phyloP scores from a whole-genome alignment of 495 filamentous ascomycete genomes.

The Penicillium coffeae region DNA sequence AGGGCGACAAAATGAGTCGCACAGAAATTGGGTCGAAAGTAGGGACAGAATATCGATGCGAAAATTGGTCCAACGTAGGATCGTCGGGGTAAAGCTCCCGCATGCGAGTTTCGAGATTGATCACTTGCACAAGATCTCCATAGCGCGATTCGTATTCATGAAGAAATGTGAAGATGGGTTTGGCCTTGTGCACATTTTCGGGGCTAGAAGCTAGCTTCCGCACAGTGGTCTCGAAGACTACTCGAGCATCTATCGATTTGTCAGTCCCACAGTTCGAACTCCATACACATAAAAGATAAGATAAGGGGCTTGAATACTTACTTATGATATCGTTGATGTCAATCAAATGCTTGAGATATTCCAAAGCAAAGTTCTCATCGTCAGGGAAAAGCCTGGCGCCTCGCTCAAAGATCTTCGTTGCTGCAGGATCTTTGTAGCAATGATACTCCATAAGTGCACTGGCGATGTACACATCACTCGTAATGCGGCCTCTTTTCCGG shows the following conservation, averaged over 20 bases:
- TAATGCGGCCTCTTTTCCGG: conserved; percentile 76
- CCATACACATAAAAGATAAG: not conserved
- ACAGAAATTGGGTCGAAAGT: conserved; percentile 72
- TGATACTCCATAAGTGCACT: conserved; percentile 89
- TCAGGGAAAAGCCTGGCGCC: conserved; percentile 89
- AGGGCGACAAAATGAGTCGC: conserved; percentile 77
- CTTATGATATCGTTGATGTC: conserved; percentile 88
- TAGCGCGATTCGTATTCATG: conserved; percentile 93
- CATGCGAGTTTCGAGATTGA: conserved; percentile 90
- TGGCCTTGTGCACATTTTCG: conserved; percentile 67
- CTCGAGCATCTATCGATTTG: conserved; percentile 70
- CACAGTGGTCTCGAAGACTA: conserved; percentile 90
- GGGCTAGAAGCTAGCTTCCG: conserved; percentile 69
- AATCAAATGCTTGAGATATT: conserved; percentile 92
- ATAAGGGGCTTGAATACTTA: conserved; percentile 44
- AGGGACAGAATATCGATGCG: conserved; percentile 64
- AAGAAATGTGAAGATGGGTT: conserved; percentile 81
- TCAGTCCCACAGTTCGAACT: not conserved
- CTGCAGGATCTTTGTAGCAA: conserved; percentile 89
- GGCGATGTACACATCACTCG: conserved; percentile 89
- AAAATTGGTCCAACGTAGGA: conserved; percentile 68
- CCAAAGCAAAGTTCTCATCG: conserved; percentile 84
- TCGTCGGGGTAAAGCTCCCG: conserved; percentile 86
- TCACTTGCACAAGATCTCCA: conserved; percentile 83
- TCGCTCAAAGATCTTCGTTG: conserved; percentile 90